These are phyloP conservation scores for Pseudozyma pruni DNA, from an alignment of 1,284 basidiomycete genomes.

Conservation along the genomic window DNA sequence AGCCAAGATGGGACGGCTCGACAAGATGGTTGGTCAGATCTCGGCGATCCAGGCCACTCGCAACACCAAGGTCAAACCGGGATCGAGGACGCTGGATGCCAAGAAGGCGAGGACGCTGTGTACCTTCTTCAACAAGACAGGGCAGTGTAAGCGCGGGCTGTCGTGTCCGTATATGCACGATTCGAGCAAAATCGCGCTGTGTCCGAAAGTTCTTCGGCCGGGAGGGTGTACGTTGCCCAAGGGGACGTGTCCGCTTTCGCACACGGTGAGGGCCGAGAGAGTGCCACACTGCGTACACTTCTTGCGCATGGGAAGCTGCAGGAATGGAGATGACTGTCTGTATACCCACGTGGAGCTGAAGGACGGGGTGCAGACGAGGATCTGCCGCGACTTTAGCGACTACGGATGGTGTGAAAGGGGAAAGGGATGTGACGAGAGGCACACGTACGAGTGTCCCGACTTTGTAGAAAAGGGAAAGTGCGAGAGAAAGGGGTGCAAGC, in stretches of 20 bases:
- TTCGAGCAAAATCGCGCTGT: slow-evolving; percentile 57
- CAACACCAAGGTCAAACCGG: slow-evolving; percentile 11
- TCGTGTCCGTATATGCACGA: slow-evolving; percentile 64
- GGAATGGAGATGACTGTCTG: slow-evolving; percentile 58
- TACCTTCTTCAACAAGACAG: slow-evolving; percentile 59
- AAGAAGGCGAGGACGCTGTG: slow-evolving; percentile 48
- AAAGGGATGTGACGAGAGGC: slow-evolving; percentile 45
- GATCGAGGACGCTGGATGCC: slow-evolving; percentile 12
- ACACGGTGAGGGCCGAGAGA: slow-evolving; percentile 47
- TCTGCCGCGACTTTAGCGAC: slow-evolving; percentile 57
- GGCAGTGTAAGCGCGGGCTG: slow-evolving; percentile 61
- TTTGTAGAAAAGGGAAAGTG: slow-evolving; percentile 60
- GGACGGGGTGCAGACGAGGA: slow-evolving; percentile 23
- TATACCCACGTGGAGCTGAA: slow-evolving; percentile 54
- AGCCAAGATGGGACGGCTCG: slow-evolving; percentile 52
- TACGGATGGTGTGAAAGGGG: slow-evolving; percentile 64
- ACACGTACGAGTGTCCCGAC: slow-evolving; percentile 65
- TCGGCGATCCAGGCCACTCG: slow-evolving; percentile 49
- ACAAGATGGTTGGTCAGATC: slow-evolving; percentile 50
- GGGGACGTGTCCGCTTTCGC: slow-evolving; percentile 61
- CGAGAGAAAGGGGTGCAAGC: slow-evolving; percentile 45
- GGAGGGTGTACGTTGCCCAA: slow-evolving; percentile 53
- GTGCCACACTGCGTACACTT: slow-evolving; percentile 66
- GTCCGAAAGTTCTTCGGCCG: slow-evolving; percentile 59
- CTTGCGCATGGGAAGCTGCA: slow-evolving; percentile 46